Conservation (phyloP, 1,284 basidiomycete species). For the Pisolithus thermaeus region DNA sequence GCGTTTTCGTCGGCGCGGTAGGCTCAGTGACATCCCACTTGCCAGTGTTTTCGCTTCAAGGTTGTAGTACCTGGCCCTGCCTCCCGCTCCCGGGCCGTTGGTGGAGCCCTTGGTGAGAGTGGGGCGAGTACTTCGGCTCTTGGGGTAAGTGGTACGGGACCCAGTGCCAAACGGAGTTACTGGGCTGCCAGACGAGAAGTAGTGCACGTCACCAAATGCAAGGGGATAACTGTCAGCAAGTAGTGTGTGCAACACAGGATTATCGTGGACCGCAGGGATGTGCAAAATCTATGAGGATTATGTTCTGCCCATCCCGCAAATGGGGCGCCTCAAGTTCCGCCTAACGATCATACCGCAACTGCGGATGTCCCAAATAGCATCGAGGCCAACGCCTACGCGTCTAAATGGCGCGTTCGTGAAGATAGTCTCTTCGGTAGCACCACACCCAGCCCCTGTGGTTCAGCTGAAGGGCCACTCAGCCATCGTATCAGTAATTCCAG, state of each 20-base stretch:
- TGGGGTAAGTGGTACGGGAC: conserved; percentile 47
- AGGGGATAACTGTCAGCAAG: conserved; percentile 64
- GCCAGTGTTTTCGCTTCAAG: conserved; percentile 55
- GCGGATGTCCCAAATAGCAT: neutral
- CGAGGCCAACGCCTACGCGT: neutral
- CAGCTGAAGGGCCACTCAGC: conserved; percentile 20
- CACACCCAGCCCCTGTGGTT: neutral
- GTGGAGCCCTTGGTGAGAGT: conserved; percentile 57
- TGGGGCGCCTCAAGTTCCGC: neutral
- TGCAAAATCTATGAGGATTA: conserved; percentile 62
- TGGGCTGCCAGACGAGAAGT: conserved; percentile 75
- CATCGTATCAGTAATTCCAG: conserved; percentile 9
- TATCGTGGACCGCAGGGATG: conserved; percentile 63
- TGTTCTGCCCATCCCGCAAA: too few species aligned
- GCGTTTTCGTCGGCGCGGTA: conserved; percentile 46
- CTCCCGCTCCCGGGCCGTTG: conserved; percentile 25
- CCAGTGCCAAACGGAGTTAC: conserved; percentile 67
- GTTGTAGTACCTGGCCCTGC: conserved; percentile 44
- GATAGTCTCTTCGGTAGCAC: neutral
- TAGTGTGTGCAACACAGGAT: conserved; percentile 52
- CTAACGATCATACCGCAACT: neutral
- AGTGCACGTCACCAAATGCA: conserved; percentile 70
- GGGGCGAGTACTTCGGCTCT: conserved; percentile 40
- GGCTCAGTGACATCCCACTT: conserved; percentile 81
- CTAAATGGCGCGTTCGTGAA: conserved; percentile 19